Evolutionary conservation across 345 rosid species (phyloP).

Genomic region (Citrus maxima): DNA sequence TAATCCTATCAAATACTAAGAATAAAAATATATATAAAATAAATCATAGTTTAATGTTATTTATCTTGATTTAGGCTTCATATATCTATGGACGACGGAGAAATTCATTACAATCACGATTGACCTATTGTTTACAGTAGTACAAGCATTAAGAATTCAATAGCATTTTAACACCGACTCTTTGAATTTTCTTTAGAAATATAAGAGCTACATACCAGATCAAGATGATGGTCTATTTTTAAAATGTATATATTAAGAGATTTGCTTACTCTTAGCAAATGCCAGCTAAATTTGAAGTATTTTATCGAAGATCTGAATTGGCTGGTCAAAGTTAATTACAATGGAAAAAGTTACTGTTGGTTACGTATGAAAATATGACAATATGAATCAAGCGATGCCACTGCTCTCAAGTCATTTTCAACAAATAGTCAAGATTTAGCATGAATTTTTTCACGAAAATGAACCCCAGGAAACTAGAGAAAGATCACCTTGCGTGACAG

Average conservation of each 20-base stretch:
- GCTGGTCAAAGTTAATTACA: too few species aligned
- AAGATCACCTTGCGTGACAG: slow-evolving; percentile 17
- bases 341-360: not conserved
- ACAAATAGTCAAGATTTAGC: slow-evolving; percentile 16
- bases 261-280: not conserved
- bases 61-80: too few species aligned
- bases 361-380: not conserved
- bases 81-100: too few species aligned
- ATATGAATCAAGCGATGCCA: not conserved
- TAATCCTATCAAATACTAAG: too few species aligned
- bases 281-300: not conserved
- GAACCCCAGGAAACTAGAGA: not conserved
- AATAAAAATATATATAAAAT: too few species aligned
- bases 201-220: not conserved
- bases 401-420: not conserved
- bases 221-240: not conserved
- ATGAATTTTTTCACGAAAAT: not conserved
- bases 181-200: too few species aligned
- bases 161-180: too few species aligned
- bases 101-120: too few species aligned
- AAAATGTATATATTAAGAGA: not conserved
- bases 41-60: too few species aligned
- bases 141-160: too few species aligned
- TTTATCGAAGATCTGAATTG: too few species aligned
- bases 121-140: too few species aligned